Evolutionary conservation across 176 grass and related monocot genomes (phyloP), one percentile per base, ranked within the genome.

Genomic region (Triticum timopheevii): DNA sequence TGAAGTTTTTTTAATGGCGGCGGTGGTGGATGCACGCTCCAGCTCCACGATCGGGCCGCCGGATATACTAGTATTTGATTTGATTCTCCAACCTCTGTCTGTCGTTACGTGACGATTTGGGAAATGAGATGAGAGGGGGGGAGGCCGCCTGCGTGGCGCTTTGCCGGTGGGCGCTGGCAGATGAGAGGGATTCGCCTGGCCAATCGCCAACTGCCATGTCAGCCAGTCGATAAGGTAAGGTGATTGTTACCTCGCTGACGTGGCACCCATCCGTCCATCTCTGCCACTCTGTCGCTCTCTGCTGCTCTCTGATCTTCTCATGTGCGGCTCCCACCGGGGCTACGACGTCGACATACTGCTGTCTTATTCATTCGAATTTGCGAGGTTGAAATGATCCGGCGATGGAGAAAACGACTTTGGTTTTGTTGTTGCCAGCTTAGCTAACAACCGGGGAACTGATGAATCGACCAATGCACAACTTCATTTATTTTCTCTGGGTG

Each of bases 101-200:
- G 72, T 75, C 72, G 72, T 19, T 19, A 75, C 42, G 24, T 49
- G 4, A 54, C 50, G 50, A 2, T 19, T 54, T 1, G 16, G 50
- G 50, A 54, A 54, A 54, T 7, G 0, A 1, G 50, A 54, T 54
- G 50, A 54, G 10, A 49, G 72, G 72, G 23, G 0, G 40, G 5
- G 12, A 8, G 25, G 63, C 30, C 20, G 31, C 7, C 13, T 5
- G 25, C 73, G 69, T 87, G 69, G 70, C 33, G 70, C 69, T 58
- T 20, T 17, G 27, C 82, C 59, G 62, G 38, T 38, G 68, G 81
- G 67, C 16, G 65, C 40, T 24, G 63, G 5, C 27, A 56, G 87
- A 89, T 74, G 68, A 42, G 82, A 73, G 77, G 77, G 82, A 89
- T 89, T 81, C 65, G 24, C 8, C 4, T 2, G 3, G 2, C 87